phyloP scores from a whole-genome alignment of 495 filamentous ascomycete genomes.

The Xylaria grammica region DNA sequence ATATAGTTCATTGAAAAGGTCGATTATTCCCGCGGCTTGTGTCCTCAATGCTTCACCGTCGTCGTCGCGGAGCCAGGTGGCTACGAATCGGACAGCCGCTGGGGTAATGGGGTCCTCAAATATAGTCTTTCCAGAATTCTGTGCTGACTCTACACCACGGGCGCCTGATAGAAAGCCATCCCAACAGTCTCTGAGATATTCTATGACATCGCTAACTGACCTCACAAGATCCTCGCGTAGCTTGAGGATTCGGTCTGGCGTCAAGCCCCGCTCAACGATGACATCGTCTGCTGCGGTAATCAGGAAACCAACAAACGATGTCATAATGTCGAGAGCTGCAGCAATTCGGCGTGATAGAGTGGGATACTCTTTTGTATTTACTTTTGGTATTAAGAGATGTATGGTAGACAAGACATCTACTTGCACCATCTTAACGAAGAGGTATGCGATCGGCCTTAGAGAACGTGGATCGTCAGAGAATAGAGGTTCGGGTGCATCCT shows the following conservation, averaged over 20 bases:
- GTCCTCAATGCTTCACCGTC: conserved; percentile 58
- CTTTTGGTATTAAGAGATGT: conserved; percentile 61
- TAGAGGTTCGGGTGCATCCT: conserved; percentile 47
- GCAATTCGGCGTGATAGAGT: conserved; percentile 56
- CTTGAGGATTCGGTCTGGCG: conserved; percentile 61
- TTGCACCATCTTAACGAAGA: conserved; percentile 63
- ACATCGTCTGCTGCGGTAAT: conserved; percentile 52
- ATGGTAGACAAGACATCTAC: conserved; percentile 67
- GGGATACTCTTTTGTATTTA: conserved; percentile 56
- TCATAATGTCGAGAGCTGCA: conserved; percentile 62
- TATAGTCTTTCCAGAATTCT: conserved; percentile 24
- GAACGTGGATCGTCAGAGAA: conserved; percentile 48
- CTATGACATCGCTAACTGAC: conserved; percentile 62
- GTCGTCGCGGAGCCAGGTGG: conserved; percentile 67
- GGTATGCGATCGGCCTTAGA: conserved; percentile 59
- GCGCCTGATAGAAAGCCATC: conserved; percentile 47
- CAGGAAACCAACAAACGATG: conserved; percentile 64
- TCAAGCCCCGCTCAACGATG: conserved; percentile 35
- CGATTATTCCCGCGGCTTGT: conserved; percentile 59
- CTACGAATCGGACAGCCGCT: conserved; percentile 54
- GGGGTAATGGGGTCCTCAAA: conserved; percentile 53
- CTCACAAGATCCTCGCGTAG: conserved; percentile 63
- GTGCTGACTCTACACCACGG: conserved; percentile 19
- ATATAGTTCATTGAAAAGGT: conserved; percentile 63
- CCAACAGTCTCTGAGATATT: conserved; percentile 69